Conservation (phyloP, 2,329 filamentous ascomycete genomes). For the Hymenoscyphus linearis region DNA sequence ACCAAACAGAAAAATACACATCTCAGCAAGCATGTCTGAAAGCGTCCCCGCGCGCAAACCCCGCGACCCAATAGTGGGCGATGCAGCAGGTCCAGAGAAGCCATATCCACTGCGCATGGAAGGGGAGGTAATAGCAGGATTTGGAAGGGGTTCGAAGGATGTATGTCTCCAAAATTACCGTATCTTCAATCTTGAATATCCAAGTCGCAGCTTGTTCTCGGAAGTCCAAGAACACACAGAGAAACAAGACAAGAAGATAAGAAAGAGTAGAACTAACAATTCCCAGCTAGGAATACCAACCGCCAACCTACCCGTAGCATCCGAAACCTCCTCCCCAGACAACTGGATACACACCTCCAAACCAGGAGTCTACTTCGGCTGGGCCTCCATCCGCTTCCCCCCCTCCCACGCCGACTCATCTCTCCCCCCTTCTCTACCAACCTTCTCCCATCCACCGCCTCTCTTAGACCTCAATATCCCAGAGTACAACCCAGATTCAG, state of each 20-base stretch:
- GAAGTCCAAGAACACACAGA: not conserved
- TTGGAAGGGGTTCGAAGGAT: constrained; percentile 90
- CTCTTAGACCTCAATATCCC: constrained; percentile 24
- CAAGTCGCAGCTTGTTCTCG: not conserved
- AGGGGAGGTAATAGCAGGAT: constrained; percentile 85
- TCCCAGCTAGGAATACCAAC: constrained; percentile 86
- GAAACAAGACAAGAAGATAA: not conserved
- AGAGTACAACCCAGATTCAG: constrained; percentile 11
- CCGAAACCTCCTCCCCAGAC: not conserved
- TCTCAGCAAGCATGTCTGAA: constrained; percentile 12
- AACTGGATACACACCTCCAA: constrained; percentile 43
- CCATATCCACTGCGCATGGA: constrained; percentile 82
- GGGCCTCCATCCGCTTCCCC: constrained; percentile 66
- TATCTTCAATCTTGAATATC: not conserved
- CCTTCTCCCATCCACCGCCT: not conserved
- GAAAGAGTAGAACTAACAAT: not conserved
- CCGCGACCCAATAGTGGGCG: constrained; percentile 68
- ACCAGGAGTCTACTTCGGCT: constrained; percentile 92
- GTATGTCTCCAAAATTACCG: constrained; percentile 42
- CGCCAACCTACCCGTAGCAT: constrained; percentile 72
- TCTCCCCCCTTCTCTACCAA: constrained; percentile 9
- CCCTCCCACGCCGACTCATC: constrained; percentile 37
- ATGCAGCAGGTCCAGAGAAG: constrained; percentile 63
- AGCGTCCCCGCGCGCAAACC: constrained; percentile 22
- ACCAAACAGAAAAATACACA: not conserved